These are phyloP conservation scores for Pythium graminicola DNA, from an alignment of 352 stramenopile species.

Conservation along the genomic window DNA sequence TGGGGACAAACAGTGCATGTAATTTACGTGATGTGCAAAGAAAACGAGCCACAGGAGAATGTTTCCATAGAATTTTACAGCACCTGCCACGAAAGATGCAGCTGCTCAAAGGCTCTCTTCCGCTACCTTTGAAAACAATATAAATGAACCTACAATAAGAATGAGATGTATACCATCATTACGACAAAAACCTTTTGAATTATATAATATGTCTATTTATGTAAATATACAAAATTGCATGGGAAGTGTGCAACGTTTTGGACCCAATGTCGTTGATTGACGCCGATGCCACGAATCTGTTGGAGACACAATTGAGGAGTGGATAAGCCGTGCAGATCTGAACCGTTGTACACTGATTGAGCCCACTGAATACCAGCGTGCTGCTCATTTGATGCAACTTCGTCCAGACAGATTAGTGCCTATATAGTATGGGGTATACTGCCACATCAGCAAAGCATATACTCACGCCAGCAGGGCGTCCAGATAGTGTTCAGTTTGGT, in stretches of 20 bases:
- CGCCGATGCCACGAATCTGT: no score
- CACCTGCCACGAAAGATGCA: constrained; percentile 4
- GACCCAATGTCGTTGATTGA: background rate
- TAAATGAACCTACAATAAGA: background rate
- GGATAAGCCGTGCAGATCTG: background rate
- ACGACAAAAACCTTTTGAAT: background rate
- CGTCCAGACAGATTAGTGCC: no score
- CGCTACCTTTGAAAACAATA: background rate
- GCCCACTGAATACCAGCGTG: no score
- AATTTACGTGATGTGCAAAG: background rate
- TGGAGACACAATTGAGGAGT: no score
- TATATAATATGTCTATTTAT: background rate
- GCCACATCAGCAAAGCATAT: no score
- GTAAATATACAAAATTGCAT: background rate
- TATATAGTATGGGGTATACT: no score
- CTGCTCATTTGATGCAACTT: no score
- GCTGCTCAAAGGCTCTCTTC: constrained; percentile 12
- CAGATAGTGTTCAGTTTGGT: no score
- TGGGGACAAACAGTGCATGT: background rate
- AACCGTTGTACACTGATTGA: background rate
- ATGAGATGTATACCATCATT: background rate
- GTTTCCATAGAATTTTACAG: constrained; percentile 12
- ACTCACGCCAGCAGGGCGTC: no score
- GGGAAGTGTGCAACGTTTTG: background rate
- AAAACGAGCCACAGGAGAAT: background rate